phyloP scores from a whole-genome alignment of 768 basidiomycete species.

The Pleurotus tuoliensis region DNA sequence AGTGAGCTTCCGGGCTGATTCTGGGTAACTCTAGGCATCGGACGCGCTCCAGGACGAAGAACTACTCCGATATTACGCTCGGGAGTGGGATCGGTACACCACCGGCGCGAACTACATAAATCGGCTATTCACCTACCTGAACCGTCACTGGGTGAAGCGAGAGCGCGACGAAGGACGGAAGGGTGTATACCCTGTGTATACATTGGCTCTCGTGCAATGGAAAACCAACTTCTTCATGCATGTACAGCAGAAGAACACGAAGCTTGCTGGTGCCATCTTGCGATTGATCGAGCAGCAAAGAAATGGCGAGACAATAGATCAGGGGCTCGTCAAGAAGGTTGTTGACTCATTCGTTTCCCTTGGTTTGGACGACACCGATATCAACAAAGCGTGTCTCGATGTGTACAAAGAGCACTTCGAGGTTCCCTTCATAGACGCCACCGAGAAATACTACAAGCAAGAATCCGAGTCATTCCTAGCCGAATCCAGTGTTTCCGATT shows the following conservation, averaged over 20 bases:
- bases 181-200: conserved; percentile 93
- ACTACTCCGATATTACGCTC: conserved; percentile 85
- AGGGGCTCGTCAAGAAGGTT: conserved; percentile 89
- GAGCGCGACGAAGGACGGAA: conserved; percentile 97
- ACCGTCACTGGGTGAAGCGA: conserved; percentile 98
- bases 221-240: conserved; percentile 85
- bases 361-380: conserved; percentile 88
- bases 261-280: conserved; percentile 84
- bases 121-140: conserved; percentile 94
- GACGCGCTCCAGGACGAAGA: conserved; percentile 83
- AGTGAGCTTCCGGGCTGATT: too few relatives aligned
- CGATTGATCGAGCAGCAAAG: conserved; percentile 90
- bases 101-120: conserved; percentile 97
- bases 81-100: conserved; percentile 95
- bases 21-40: conserved; percentile 50
- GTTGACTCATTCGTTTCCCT: conserved; percentile 94
- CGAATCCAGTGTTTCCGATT: conserved; percentile 88
- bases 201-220: conserved; percentile 96
- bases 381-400: conserved; percentile 89
- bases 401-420: conserved; percentile 93
- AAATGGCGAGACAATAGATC: conserved; percentile 92
- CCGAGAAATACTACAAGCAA: conserved; percentile 86
- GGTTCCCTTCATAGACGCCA: conserved; percentile 80
- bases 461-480: conserved; percentile 91
- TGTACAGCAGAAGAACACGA: conserved; percentile 77